phyloP scores from a whole-genome alignment of 176 grass and related monocot genomes.

The Eleusine coracana region DNA sequence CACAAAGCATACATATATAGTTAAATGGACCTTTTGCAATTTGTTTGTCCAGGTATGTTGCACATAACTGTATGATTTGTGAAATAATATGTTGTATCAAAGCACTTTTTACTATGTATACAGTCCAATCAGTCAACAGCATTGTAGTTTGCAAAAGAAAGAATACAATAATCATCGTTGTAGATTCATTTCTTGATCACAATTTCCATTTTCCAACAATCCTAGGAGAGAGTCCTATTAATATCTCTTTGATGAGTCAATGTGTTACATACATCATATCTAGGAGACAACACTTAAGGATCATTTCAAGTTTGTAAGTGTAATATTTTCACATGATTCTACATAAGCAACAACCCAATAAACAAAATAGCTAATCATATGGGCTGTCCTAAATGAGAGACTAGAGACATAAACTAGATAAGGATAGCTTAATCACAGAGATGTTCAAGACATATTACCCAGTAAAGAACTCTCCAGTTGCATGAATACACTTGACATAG shows the following conservation, averaged over 20 bases:
- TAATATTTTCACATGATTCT: not conserved
- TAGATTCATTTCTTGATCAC: not conserved
- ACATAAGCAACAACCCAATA: not conserved
- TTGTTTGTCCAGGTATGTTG: not conserved
- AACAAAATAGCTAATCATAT: not conserved
- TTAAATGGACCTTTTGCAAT: not conserved
- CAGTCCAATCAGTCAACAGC: not conserved
- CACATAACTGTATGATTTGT: not conserved
- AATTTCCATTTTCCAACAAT: not conserved
- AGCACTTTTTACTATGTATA: not conserved
- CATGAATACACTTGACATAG: slow-evolving; percentile 88
- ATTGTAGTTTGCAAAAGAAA: slow-evolving; percentile 12
- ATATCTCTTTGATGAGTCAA: not conserved
- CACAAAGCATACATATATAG: slow-evolving; percentile 6
- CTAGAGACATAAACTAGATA: not conserved
- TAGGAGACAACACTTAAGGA: not conserved
- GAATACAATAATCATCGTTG: not conserved
- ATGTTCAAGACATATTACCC: slow-evolving; percentile 56
- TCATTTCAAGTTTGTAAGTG: not conserved
- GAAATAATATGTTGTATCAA: not conserved
- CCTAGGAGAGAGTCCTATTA: not conserved
- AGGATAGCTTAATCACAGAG: not conserved
- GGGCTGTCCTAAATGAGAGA: not conserved
- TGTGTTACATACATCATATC: not conserved
- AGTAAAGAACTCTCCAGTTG: slow-evolving; percentile 72